Percentiles rank a stretch among this genome's conserved stretches.
Evolutionary conservation across 495 filamentous ascomycete species (phyloP).

Genomic region (Paragyromitra xinjiangensis): DNA sequence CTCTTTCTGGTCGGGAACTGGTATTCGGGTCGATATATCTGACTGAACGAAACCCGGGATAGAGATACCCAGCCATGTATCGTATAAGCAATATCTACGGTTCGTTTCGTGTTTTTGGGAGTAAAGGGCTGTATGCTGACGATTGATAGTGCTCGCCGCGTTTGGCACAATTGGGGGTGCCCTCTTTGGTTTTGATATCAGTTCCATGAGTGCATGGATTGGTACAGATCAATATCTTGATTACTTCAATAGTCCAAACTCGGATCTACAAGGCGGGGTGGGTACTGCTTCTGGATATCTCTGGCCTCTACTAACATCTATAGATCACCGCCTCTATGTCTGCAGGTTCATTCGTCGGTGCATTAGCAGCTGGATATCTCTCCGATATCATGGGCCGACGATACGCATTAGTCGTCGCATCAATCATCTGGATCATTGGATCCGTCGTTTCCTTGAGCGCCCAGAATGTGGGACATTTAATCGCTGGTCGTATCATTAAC

Average conservation of each 20-base stretch:
- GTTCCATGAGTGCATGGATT: conserved; percentile 82
- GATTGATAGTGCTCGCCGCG: conserved; percentile 61
- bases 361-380: conserved; percentile 71
- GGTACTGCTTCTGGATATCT: neutral
- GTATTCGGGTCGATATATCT: conserved; percentile 39
- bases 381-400: conserved; percentile 76
- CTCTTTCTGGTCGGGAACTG: conserved; percentile 17
- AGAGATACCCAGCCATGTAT: conserved; percentile 59
- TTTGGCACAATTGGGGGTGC: conserved; percentile 73
- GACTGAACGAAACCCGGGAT: conserved; percentile 11
- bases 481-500: conserved; percentile 79
- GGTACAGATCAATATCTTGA: conserved; percentile 69
- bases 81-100: conserved; percentile 63
- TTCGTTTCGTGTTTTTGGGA: conserved; percentile 40
- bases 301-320: neutral
- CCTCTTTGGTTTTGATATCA: conserved; percentile 84
- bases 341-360: conserved; percentile 77
- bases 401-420: conserved; percentile 59
- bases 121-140: conserved; percentile 1
- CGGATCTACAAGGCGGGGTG: conserved; percentile 54
- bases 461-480: conserved; percentile 77
- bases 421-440: conserved; percentile 65
- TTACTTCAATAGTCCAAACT: conserved; percentile 67
- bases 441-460: conserved; percentile 74
- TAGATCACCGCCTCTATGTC: conserved; percentile 75